Evolutionary conservation across 768 basidiomycete species (phyloP).

Genomic region (Termitomyces sp.): DNA sequence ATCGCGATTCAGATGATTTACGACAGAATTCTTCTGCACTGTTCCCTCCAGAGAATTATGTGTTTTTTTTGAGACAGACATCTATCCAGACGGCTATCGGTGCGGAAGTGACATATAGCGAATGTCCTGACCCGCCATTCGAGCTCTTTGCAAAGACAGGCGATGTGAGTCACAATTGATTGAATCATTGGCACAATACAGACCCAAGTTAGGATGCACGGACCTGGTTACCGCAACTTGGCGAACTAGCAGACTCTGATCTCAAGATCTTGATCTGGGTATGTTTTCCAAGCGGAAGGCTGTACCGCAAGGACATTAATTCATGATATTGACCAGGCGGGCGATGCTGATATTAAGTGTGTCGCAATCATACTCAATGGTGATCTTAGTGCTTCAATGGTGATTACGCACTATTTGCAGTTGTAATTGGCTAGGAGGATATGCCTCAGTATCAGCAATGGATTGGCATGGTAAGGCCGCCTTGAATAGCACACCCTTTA

Average conservation of each 20-base stretch:
- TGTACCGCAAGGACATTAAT: constrained; percentile 16
- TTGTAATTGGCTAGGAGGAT: constrained; percentile 43
- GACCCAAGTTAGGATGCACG: constrained; percentile 38
- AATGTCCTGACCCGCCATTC: constrained; percentile 42
- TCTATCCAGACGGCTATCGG: constrained; percentile 31
- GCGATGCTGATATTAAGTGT: constrained; percentile 47
- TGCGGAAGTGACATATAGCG: constrained; percentile 39
- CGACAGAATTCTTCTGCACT: constrained; percentile 45
- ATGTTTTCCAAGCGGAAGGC: constrained; percentile 14
- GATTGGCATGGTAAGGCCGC: constrained; percentile 38
- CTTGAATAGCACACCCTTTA: constrained; percentile 31
- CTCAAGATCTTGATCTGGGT: constrained; percentile 48
- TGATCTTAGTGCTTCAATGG: constrained; percentile 20
- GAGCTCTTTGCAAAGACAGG: constrained; percentile 42
- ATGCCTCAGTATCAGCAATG: constrained; percentile 35
- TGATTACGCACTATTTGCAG: constrained; percentile 14
- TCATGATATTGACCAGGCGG: constrained; percentile 23
- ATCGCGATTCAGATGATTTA: constrained; percentile 51
- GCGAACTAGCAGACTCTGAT: constrained; percentile 36
- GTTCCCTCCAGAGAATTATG: constrained; percentile 56
- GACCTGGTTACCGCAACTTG: constrained; percentile 44
- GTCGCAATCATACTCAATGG: constrained; percentile 11
- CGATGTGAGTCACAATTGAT: constrained; percentile 35
- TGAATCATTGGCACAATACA: constrained; percentile 32
- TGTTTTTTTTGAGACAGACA: constrained; percentile 35